These are phyloP conservation scores for Carex scoparia DNA, from an alignment of 176 grass and related monocot species.

Conservation along the genomic window DNA sequence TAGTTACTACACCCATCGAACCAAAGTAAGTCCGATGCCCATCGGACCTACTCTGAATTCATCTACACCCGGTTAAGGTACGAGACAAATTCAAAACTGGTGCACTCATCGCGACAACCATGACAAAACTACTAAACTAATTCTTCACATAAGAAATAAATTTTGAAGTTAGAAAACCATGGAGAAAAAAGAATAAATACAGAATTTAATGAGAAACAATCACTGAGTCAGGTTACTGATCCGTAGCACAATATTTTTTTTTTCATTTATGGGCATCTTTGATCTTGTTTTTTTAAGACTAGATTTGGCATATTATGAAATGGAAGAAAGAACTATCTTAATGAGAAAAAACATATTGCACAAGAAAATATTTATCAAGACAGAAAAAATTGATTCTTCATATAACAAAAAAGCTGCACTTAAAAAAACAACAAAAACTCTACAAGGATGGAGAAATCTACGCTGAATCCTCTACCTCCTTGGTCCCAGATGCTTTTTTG, in stretches of 20 bases:
- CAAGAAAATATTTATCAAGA: neutral
- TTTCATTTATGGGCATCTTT: neutral
- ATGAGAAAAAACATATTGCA: neutral
- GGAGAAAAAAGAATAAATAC: neutral
- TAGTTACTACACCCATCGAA: no score
- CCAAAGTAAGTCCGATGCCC: no score
- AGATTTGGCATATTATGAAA: neutral
- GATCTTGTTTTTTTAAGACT: neutral
- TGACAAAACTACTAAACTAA: neutral
- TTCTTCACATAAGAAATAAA: neutral
- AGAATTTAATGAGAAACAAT: no score
- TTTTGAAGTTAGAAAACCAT: neutral
- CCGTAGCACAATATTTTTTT: no score
- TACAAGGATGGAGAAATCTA: slow-evolving; percentile 12
- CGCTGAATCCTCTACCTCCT: slow-evolving; percentile 26
- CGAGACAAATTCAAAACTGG: neutral
- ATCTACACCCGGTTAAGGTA: neutral
- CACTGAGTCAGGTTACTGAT: no score
- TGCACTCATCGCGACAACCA: neutral
- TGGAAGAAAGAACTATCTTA: neutral
- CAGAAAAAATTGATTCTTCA: neutral
- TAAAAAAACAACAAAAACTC: neutral
- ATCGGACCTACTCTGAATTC: no score
- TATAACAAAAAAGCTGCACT: neutral
- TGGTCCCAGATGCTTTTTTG: slow-evolving; percentile 41